Percentiles rank a stretch among this genome's conserved stretches.
phyloP scores from a whole-genome alignment of 352 stramenopile species.

The Globisporangium mamillatum region DNA sequence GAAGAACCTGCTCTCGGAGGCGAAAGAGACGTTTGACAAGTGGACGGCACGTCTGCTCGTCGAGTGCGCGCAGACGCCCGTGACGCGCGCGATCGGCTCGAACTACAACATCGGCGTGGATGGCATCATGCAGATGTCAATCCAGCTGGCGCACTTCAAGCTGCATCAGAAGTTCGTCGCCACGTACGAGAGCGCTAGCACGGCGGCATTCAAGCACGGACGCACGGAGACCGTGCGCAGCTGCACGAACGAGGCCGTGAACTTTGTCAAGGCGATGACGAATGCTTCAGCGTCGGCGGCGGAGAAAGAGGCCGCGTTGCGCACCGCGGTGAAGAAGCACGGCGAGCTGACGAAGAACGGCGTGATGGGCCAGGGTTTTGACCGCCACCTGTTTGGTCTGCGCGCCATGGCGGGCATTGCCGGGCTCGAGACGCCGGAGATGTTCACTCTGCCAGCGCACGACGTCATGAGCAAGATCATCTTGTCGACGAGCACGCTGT shows the following conservation, averaged over 20 bases:
- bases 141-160: conserved; percentile 88
- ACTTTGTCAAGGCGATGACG: conserved; percentile 75
- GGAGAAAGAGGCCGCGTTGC: conserved; percentile 68
- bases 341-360: conserved; percentile 87
- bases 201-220: conserved; percentile 90
- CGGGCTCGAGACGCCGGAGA: conserved; percentile 51
- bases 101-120: conserved; percentile 82
- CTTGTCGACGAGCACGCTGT: conserved; percentile 89
- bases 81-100: conserved; percentile 57
- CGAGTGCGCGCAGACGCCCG: conserved; percentile 70
- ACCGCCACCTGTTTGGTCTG: conserved; percentile 84
- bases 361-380: conserved; percentile 89
- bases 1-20: conserved; percentile 62
- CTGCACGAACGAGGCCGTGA: conserved; percentile 82
- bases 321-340: conserved; percentile 82
- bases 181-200: conserved; percentile 89
- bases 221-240: conserved; percentile 89
- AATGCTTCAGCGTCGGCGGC: conserved; percentile 40
- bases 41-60: conserved; percentile 63
- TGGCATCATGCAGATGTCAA: conserved; percentile 91
- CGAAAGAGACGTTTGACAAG: conserved; percentile 66
- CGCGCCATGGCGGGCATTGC: conserved; percentile 67
- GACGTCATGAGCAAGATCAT: conserved; percentile 88
- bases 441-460: conserved; percentile 81
- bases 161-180: conserved; percentile 77